phyloP scores from a whole-genome alignment of 306 rosid species.

The Sophora flavescens region DNA sequence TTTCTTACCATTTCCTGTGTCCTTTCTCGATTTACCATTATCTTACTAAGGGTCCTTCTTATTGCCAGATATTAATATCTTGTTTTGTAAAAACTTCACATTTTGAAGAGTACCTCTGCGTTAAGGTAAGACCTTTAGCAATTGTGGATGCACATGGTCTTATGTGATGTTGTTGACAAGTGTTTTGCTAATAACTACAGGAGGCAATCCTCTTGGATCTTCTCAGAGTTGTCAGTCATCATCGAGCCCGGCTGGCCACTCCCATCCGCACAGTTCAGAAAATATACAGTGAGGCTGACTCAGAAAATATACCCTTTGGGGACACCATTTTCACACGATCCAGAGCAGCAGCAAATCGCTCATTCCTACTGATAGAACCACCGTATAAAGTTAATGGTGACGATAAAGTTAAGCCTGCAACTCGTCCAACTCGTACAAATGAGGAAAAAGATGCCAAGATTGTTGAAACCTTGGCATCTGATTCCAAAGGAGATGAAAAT shows the following conservation, averaged over 20 bases:
- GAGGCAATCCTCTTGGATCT: slow-evolving; percentile 96
- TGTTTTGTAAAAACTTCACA: slow-evolving; percentile 98
- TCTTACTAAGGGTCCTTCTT: slow-evolving; percentile 38
- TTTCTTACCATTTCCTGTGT: not conserved
- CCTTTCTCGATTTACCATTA: slow-evolving; percentile 25
- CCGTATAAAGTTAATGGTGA: slow-evolving; percentile 79
- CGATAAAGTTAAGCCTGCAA: slow-evolving; percentile 72
- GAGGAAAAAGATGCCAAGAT: slow-evolving; percentile 73
- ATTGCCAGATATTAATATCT: slow-evolving; percentile 90
- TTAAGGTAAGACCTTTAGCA: slow-evolving; percentile 67
- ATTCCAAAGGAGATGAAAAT: slow-evolving; percentile 61
- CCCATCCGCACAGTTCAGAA: slow-evolving; percentile 98
- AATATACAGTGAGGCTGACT: slow-evolving; percentile 70
- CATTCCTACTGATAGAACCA: slow-evolving; percentile 80
- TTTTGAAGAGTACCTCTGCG: slow-evolving; percentile 93
- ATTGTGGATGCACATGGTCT: slow-evolving; percentile 4
- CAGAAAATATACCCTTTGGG: slow-evolving; percentile 81
- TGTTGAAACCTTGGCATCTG: slow-evolving; percentile 57
- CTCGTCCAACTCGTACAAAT: slow-evolving; percentile 56
- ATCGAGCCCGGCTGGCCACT: slow-evolving; percentile 92
- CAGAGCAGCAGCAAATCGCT: slow-evolving; percentile 62
- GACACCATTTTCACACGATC: slow-evolving; percentile 73
- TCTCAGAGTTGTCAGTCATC: slow-evolving; percentile 94
- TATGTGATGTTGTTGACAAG: slow-evolving; percentile 16
- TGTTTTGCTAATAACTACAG: slow-evolving; percentile 53